A percentile compares a stretch with the other conserved stretches of the same genome.
These are phyloP conservation scores for Discostella stelligeroides DNA, from an alignment of 108 stramenopile species.

Conservation along the genomic window DNA sequence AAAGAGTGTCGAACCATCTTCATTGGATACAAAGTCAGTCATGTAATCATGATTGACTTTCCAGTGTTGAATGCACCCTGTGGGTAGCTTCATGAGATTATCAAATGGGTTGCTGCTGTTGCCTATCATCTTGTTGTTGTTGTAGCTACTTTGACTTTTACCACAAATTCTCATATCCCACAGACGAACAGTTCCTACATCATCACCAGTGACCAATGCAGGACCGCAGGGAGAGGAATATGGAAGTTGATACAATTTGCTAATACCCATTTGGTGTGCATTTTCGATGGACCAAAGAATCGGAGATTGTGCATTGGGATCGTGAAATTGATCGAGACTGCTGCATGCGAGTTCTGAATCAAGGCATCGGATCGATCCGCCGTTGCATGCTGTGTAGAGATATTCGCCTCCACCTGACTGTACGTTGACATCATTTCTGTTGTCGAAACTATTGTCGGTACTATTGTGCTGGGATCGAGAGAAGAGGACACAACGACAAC, in stretches of 20 bases:
- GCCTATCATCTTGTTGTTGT: slow-evolving; percentile 3
- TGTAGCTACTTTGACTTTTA: slow-evolving; percentile 8
- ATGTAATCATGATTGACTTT: slow-evolving; percentile 88
- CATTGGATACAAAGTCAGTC: slow-evolving; percentile 64
- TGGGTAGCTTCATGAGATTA: slow-evolving; percentile 48
- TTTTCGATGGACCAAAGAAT: slow-evolving; percentile 65
- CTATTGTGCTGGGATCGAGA: slow-evolving; percentile 23
- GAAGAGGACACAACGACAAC: slow-evolving; percentile 70
- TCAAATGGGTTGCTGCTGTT: slow-evolving; percentile 37
- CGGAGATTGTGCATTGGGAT: slow-evolving; percentile 27
- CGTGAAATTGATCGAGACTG: slow-evolving; percentile 24
- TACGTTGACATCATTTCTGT: slow-evolving; percentile 1
- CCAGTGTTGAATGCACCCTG: slow-evolving; percentile 69
- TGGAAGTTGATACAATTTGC: slow-evolving; percentile 63
- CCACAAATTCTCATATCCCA: slow-evolving; percentile 76
- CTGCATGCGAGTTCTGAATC: slow-evolving; percentile 65
- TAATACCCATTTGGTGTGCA: slow-evolving; percentile 61
- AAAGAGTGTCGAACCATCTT: slow-evolving; percentile 70
- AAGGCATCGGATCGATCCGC: slow-evolving; percentile 63
- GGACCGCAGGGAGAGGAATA: slow-evolving; percentile 37
- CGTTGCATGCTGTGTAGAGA: slow-evolving; percentile 74
- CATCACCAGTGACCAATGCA: slow-evolving; percentile 84
- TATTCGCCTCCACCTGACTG: slow-evolving; percentile 50
- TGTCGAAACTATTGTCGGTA: slow-evolving; percentile 3
- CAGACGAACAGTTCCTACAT: slow-evolving; percentile 75